A percentile compares a stretch with the other conserved stretches of the same genome.
phyloP scores from a whole-genome alignment of 305 asterid species.

The Fraxinus sp. region DNA sequence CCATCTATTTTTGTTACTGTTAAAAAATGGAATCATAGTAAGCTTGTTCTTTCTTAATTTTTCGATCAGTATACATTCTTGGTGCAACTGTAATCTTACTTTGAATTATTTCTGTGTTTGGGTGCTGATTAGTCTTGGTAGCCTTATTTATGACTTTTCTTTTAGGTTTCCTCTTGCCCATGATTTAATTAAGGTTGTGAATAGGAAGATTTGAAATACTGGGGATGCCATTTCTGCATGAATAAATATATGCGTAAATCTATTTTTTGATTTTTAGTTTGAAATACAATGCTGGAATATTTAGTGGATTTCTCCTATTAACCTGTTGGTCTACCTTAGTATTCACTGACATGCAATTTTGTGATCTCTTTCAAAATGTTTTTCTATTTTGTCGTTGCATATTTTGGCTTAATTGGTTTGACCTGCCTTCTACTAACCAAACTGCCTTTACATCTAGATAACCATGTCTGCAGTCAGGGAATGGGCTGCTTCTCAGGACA shows the following conservation, averaged over 20 bases:
- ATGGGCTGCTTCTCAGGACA: constrained; percentile 98
- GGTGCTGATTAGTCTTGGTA: neutral
- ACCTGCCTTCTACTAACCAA: constrained; percentile 5
- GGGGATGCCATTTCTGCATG: neutral
- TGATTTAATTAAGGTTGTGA: neutral
- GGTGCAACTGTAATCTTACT: neutral
- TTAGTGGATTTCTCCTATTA: neutral
- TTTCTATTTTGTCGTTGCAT: neutral
- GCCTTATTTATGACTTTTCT: neutral
- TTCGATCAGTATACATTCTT: neutral
- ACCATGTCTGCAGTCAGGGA: constrained; percentile 98
- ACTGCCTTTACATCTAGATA: constrained; percentile 51
- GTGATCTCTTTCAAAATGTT: neutral
- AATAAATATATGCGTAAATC: neutral
- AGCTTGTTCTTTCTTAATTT: neutral
- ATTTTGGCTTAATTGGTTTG: neutral
- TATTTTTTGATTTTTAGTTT: neutral
- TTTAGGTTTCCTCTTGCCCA: neutral
- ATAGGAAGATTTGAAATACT: neutral
- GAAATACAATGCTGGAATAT: neutral
- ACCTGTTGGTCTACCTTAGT: neutral
- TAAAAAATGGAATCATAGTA: neutral
- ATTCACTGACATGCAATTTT: neutral
- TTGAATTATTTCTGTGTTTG: neutral
- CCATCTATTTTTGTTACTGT: neutral